phyloP scores from a whole-genome alignment of 2,329 filamentous ascomycete genomes.

The Talaromyces sp. region DNA sequence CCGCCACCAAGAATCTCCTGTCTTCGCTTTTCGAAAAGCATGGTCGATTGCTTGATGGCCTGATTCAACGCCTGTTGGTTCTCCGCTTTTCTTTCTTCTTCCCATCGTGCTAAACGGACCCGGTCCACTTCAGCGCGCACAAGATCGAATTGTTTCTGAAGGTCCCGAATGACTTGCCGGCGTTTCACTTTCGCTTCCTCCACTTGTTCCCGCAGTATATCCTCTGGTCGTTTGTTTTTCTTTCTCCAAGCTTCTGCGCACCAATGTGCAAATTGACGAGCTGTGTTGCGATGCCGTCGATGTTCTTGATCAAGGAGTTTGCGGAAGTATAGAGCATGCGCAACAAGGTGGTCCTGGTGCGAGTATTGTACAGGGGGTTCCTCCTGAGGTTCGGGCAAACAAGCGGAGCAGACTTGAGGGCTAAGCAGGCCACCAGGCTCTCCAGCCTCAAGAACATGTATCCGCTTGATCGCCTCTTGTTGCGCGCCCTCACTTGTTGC shows the following conservation, averaged over 20 bases:
- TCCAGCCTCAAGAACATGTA: conserved; percentile 67
- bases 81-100: conserved; percentile 51
- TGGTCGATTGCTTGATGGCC: conserved; percentile 51
- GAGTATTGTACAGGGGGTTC: conserved; percentile 77
- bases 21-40: conserved; percentile 46
- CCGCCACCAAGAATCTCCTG: conserved; percentile 50
- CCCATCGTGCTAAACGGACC: conserved; percentile 54
- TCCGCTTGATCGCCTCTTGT: conserved; percentile 66
- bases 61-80: conserved; percentile 54
- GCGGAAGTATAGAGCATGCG: conserved; percentile 75
- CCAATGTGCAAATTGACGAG: conserved; percentile 68
- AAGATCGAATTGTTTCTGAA: conserved; percentile 59
- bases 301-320: conserved; percentile 77
- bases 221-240: conserved; percentile 54
- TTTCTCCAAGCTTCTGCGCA: conserved; percentile 43
- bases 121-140: conserved; percentile 57
- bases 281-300: conserved; percentile 67
- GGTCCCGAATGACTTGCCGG: conserved; percentile 64
- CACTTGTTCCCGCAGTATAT: conserved; percentile 74
- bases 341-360: conserved; percentile 79
- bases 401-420: conserved; percentile 64
- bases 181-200: conserved; percentile 66
- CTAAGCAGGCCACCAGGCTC: conserved; percentile 73
- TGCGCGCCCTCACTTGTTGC: conserved; percentile 58
- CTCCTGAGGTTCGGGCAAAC: conserved; percentile 67